These are phyloP conservation scores for Pilatotrama ljubarskyi DNA, from an alignment of 768 basidiomycete species.

Conservation along the genomic window DNA sequence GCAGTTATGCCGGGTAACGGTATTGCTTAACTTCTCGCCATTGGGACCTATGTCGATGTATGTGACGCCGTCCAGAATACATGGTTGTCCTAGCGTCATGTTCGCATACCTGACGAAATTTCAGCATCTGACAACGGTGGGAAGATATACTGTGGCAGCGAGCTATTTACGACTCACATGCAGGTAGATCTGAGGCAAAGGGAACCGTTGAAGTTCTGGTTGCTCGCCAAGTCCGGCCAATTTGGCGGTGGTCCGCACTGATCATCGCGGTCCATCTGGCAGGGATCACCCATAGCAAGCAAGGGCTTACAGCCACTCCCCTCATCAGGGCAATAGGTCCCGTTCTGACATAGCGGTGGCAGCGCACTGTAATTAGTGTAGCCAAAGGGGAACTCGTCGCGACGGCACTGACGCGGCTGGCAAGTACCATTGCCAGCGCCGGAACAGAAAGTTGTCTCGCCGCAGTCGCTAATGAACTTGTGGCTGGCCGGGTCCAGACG, in stretches of 20 bases:
- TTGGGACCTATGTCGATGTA: constrained; percentile 48
- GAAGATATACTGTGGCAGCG: background rate
- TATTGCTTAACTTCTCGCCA: constrained; percentile 43
- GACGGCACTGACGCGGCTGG: constrained; percentile 52
- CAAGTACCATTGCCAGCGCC: constrained; percentile 39
- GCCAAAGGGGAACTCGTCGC: constrained; percentile 62
- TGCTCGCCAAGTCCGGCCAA: constrained; percentile 41
- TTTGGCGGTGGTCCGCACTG: constrained; percentile 47
- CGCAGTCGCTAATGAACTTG: constrained; percentile 62
- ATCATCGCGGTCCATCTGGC: constrained; percentile 65
- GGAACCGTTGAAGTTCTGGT: constrained; percentile 51
- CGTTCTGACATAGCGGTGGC: constrained; percentile 54
- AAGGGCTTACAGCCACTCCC: constrained; percentile 53
- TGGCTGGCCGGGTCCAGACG: constrained; percentile 54
- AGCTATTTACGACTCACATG: constrained; percentile 43
- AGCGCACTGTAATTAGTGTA: constrained; percentile 39
- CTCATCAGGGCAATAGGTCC: constrained; percentile 69
- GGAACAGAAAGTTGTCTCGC: constrained; percentile 57
- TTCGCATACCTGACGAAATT: constrained; percentile 51
- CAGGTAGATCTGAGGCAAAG: constrained; percentile 60
- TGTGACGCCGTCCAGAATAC: constrained; percentile 52
- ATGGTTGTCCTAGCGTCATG: constrained; percentile 50
- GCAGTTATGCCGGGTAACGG: constrained; percentile 63
- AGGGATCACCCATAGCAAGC: constrained; percentile 43
- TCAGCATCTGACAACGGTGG: background rate